Base-by-base conservation (phyloP, 2,329 filamentous ascomycete species). In the Epichloe uncinata region DNA sequence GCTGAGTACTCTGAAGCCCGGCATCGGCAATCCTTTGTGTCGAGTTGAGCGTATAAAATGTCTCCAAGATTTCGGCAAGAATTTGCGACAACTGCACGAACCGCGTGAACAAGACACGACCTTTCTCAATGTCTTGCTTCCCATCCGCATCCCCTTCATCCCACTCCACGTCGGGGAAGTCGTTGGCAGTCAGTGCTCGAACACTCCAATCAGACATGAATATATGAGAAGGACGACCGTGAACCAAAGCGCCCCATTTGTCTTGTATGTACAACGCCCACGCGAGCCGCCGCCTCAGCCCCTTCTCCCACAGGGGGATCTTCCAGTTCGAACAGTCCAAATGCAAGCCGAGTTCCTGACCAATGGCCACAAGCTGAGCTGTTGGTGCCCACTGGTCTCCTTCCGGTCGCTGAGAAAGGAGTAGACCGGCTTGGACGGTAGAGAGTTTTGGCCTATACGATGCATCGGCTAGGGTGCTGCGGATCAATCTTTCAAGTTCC, bases 201-300 rank as follows among this genome's bases (percentile, higher is more conserved):
- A 95, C 87, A 2, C 83, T 87, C 88, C 88, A 95, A 64, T 94
- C 80, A 44, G 73, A 69, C 18, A 71, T 64, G 55, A 78, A 77
- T 40, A 81, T 78, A 56, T 94, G 88, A 4, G 87, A 93, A 1
- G 88, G 89, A 11, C 88, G 82, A 44, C 88, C 88, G 60, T 94
- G 86, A 20, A 93, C 82, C 18, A 95, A 72, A 2, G 88, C 83
- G 15, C 85, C 87, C 89, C 89, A 95, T 66, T 77, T 94, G 66
- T 96, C 90, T 67, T 95, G 88, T 84, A 94, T 91, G 63, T 93
- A 95, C 47, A 95, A 67, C 2, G 87, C 89, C 89, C 90, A 95
- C 1, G 87, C 88, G 41, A 95, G 77, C 45, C 90, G 79, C 63
- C 91, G 93, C 53, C 90, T 77, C 52, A 95, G 66, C 0, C 87